A percentile compares a stretch with the other conserved stretches of the same genome.
Conservation (phyloP, 2,329 filamentous ascomycete species). For the Zelopaecilomyces penicillatus region DNA sequence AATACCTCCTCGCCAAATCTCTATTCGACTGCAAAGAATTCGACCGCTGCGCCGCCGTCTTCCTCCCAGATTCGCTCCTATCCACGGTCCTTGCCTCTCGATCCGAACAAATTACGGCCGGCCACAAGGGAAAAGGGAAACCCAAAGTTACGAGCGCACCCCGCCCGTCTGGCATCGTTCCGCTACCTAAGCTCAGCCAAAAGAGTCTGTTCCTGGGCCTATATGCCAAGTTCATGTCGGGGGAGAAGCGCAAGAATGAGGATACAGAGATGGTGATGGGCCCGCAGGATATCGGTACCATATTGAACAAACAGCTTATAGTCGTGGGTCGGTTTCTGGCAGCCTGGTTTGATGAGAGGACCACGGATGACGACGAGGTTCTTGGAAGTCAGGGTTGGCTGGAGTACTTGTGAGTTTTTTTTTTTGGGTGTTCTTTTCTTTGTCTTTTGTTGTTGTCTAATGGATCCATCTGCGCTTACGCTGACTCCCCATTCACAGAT, state of each 20-base stretch:
- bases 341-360: conserved; percentile 67
- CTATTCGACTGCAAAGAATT: conserved; percentile 94
- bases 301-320: conserved; percentile 76
- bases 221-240: conserved; percentile 86
- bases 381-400: conserved; percentile 79
- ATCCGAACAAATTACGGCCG: conserved; percentile 25
- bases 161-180: conserved; percentile 15
- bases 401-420: conserved; percentile 57
- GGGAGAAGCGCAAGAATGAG: conserved; percentile 93
- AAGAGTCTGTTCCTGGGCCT: conserved; percentile 86
- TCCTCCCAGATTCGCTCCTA: conserved; percentile 73
- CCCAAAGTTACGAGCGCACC: conserved; percentile 22
- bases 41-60: conserved; percentile 84
- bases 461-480: neutral
- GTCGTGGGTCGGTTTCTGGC: conserved; percentile 68
- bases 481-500: conserved; percentile 34
- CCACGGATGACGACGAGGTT: conserved; percentile 48
- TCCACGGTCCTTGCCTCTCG: conserved; percentile 52
- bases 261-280: conserved; percentile 97
- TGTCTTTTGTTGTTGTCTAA: conserved; percentile 1
- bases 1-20: conserved; percentile 83
- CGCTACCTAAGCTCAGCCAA: conserved; percentile 62
- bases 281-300: conserved; percentile 77
- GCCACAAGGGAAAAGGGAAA: conserved; percentile 45
- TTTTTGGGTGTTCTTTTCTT: neutral